phyloP scores from a whole-genome alignment of 2,329 filamentous ascomycete genomes.

The Fusarium tjaetaba region DNA sequence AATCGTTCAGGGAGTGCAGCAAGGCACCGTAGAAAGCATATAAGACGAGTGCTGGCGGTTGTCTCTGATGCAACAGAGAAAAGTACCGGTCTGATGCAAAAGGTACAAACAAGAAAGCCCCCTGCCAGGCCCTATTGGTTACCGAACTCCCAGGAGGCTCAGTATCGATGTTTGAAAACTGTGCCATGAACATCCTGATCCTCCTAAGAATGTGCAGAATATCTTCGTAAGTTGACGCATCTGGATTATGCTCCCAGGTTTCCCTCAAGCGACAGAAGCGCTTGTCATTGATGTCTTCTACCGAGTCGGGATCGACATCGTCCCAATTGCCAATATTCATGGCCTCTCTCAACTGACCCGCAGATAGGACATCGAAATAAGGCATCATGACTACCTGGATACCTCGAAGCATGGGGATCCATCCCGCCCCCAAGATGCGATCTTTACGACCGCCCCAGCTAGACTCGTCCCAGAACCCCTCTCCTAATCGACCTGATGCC shows the following conservation, averaged over 20 bases:
- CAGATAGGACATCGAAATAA: rapidly evolving
- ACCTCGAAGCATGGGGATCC: constrained; percentile 6
- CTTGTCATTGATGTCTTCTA: background rate
- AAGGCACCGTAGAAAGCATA: constrained; percentile 7
- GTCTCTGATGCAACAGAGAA: background rate
- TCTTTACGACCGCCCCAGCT: background rate
- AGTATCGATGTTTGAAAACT: background rate
- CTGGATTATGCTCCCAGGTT: background rate
- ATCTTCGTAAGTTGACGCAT: background rate
- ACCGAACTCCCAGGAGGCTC: background rate
- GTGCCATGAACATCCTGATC: constrained; percentile 2
- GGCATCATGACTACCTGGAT: background rate
- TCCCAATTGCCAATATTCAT: background rate
- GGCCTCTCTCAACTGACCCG: background rate
- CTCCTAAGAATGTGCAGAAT: background rate
- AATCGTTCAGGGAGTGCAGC: background rate
- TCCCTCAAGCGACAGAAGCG: background rate
- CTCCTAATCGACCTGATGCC: background rate
- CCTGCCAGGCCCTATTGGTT: background rate
- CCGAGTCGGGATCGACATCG: background rate
- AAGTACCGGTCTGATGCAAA: background rate
- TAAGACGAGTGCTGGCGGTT: background rate
- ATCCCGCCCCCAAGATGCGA: background rate
- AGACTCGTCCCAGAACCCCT: background rate
- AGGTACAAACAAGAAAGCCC: background rate